Conservation (phyloP, 169 alveolate species). For the Babesia divergens region DNA sequence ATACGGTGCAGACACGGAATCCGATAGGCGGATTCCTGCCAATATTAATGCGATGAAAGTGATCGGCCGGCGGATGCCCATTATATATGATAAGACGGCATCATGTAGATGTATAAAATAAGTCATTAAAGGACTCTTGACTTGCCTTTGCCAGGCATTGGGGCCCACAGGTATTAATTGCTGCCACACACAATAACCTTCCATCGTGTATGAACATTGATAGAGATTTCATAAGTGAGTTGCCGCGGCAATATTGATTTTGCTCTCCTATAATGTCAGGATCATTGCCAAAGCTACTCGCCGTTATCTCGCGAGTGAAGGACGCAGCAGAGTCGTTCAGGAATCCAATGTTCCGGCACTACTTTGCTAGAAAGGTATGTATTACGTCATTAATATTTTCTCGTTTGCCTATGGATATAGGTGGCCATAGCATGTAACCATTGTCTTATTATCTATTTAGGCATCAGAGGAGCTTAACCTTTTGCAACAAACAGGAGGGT, state of each 20-base stretch:
- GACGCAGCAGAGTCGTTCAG: constrained; percentile 40
- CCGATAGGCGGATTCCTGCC: constrained; percentile 23
- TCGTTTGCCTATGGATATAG: not conserved
- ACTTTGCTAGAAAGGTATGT: constrained; percentile 50
- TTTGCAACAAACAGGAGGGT: constrained; percentile 2
- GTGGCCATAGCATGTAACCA: too few relatives aligned
- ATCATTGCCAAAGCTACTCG: constrained; percentile 15
- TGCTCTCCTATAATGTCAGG: too few relatives aligned
- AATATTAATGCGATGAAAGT: constrained; percentile 4
- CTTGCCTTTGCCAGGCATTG: too few relatives aligned
- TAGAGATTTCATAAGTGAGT: too few relatives aligned
- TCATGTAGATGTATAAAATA: too few relatives aligned
- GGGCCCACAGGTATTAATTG: too few relatives aligned
- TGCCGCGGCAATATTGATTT: too few relatives aligned
- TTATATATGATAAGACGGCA: not conserved
- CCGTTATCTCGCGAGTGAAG: constrained; percentile 31
- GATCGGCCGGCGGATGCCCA: constrained; percentile 20
- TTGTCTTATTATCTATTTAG: not conserved
- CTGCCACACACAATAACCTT: too few relatives aligned
- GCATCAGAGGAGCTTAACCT: constrained; percentile 45
- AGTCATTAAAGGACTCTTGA: too few relatives aligned
- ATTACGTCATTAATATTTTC: not conserved
- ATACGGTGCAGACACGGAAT: constrained; percentile 1
- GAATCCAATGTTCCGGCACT: constrained; percentile 48
- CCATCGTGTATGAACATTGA: too few relatives aligned